phyloP scores from a whole-genome alignment of 768 basidiomycete genomes.

The Hypholoma sublateritium region DNA sequence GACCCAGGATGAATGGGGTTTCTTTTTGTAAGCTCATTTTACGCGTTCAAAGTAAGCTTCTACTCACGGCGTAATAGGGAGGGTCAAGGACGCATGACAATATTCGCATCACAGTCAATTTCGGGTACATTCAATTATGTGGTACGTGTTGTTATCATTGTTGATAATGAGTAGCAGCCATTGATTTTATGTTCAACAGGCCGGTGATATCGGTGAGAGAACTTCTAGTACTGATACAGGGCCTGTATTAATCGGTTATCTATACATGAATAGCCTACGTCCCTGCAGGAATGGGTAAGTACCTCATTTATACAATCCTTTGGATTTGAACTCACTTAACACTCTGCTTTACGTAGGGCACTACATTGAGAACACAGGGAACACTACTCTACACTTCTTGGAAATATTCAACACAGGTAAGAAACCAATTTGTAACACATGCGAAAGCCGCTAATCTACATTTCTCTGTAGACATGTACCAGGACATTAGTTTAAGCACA shows the following conservation, averaged over 20 bases:
- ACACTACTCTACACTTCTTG: conserved; percentile 55
- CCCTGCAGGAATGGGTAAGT: conserved; percentile 53
- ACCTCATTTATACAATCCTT: neutral
- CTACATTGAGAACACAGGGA: conserved; percentile 67
- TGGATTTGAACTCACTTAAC: neutral
- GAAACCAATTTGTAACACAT: conserved; percentile 2
- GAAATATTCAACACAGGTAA: conserved; percentile 60
- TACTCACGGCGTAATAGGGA: conserved; percentile 34
- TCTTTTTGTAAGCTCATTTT: conserved; percentile 42
- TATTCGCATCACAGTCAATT: conserved; percentile 55
- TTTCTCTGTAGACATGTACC: conserved; percentile 36
- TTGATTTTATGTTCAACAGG: conserved; percentile 56
- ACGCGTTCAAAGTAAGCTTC: conserved; percentile 14
- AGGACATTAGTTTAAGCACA: conserved; percentile 51
- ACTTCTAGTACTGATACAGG: neutral
- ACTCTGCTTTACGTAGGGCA: conserved; percentile 39
- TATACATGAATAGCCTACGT: conserved; percentile 57
- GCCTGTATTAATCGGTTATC: neutral
- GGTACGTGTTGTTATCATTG: conserved; percentile 24
- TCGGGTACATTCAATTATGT: conserved; percentile 57
- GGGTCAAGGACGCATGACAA: conserved; percentile 54
- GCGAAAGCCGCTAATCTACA: neutral
- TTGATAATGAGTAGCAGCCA: conserved; percentile 49
- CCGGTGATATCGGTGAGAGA: conserved; percentile 53
- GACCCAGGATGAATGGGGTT: conserved; percentile 65